Base-by-base conservation (phyloP, 2,329 filamentous ascomycete genomes). In the Talaromyces rugulosus region DNA sequence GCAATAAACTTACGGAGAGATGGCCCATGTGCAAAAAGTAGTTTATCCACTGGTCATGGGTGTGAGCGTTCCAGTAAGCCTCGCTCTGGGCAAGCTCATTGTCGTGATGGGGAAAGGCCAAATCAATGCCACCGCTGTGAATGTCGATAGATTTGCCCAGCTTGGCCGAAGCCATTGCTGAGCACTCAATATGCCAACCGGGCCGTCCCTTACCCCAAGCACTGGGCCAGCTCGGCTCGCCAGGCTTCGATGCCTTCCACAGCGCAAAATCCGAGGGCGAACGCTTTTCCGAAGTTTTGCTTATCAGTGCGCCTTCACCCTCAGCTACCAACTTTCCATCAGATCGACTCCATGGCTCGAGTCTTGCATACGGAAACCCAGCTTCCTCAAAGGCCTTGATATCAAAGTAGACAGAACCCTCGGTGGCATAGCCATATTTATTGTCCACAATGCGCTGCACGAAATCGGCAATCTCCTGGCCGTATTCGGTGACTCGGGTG, bases 181-280 rank as follows among this genome's bases (percentile, higher is more conserved):
- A 93, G 86, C 94, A 97, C 79, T 97, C 93, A 70, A 97, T 97
- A 72, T 97, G 94, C 94, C 94, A 98, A 18, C 94, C 94, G 0
- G 94, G 94, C 52, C 94, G 83, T 4, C 93, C 93, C 61, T 87
- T 83, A 4, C 94, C 92, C 93, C 94, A 98, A 3, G 87, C 87
- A 68, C 90, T 95, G 5, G 87, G 82, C 94, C 94, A 98, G 66
- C 86, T 90, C 0, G 94, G 94, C 81, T 98, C 94, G 51, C 94
- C 94, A 14, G 91, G 86, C 78, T 96, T 97, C 1, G 89, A 93
- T 59, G 89, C 87, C 75, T 98, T 98, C 93, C 92, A 97, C 1
- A 98, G 80, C 0, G 92, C 93, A 77, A 98, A 98, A 71, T 98
- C 93, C 6, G 89, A 88, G 1, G 88, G 81, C 28, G 86, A 88